A percentile compares a stretch with the other conserved stretches of the same genome.
These are phyloP conservation scores for Dorcoceras hygrometricum DNA, from an alignment of 257 asterid species.

Conservation along the genomic window DNA sequence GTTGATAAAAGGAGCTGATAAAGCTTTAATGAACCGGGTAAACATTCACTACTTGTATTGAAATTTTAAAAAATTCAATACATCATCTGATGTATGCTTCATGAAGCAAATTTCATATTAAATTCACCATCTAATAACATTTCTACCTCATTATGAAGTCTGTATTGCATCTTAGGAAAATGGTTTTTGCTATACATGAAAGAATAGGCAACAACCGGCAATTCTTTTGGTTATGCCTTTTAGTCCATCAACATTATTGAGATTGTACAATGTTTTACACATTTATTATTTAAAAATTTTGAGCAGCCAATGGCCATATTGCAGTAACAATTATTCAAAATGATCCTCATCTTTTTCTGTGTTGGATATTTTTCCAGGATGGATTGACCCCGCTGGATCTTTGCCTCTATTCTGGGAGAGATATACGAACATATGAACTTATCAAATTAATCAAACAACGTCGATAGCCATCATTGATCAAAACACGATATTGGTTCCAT, in stretches of 20 bases:
- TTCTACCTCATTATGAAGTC: neutral
- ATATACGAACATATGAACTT: slow-evolving; percentile 64
- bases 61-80: slow-evolving; percentile 1
- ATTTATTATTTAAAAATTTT: neutral
- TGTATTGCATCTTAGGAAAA: neutral
- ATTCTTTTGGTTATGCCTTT: neutral
- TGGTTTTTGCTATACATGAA: neutral
- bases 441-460: slow-evolving; percentile 31
- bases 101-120: slow-evolving; percentile 8
- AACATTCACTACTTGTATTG: slow-evolving; percentile 14
- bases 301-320: neutral
- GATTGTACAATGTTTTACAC: neutral
- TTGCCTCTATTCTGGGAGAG: slow-evolving; percentile 66
- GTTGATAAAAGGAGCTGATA: slow-evolving; percentile 83
- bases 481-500: neutral
- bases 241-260: too few relatives aligned
- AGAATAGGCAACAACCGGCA: neutral
- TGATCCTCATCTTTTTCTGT: neutral
- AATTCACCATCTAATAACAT: too few relatives aligned
- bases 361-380: slow-evolving; percentile 40
- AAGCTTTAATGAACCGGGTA: slow-evolving; percentile 66
- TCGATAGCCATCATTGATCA: neutral
- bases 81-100: neutral
- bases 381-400: slow-evolving; percentile 68
- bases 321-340: neutral